These are phyloP conservation scores for Dipodascus albidus DNA, from an alignment of 805 yeast species.

Conservation along the genomic window DNA sequence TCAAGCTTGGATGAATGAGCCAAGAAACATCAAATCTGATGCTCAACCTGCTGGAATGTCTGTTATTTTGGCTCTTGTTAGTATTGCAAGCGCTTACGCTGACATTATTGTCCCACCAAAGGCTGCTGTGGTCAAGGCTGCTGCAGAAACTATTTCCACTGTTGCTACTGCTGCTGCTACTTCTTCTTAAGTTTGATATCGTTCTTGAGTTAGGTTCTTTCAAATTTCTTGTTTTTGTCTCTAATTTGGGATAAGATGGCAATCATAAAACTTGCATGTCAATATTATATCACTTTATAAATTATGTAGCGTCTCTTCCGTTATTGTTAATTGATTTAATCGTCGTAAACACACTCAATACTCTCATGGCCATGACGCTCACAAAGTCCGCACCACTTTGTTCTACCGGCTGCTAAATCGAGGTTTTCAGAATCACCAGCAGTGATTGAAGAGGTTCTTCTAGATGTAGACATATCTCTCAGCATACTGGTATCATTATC, in stretches of 20 bases:
- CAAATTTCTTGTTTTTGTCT: too few relatives aligned
- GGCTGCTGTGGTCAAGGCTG: constrained; percentile 6
- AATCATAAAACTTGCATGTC: neutral
- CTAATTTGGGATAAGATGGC: too few relatives aligned
- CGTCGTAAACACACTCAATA: constrained; percentile 77
- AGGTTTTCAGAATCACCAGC: constrained; percentile 26
- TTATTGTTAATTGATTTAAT: too few relatives aligned
- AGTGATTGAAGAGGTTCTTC: constrained; percentile 1
- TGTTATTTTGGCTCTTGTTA: constrained; percentile 15
- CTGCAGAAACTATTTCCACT: constrained; percentile 2
- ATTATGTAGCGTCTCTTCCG: neutral
- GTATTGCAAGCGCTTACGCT: constrained; percentile 23
- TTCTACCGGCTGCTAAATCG: constrained; percentile 67
- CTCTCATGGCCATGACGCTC: constrained; percentile 85
- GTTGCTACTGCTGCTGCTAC: constrained; percentile 5
- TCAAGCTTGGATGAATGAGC: constrained; percentile 24
- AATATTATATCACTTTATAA: neutral
- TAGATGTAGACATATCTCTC: constrained; percentile 3
- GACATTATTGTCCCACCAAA: constrained; percentile 24
- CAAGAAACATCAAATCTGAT: constrained; percentile 10
- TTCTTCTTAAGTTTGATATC: neutral
- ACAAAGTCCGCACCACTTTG: constrained; percentile 86
- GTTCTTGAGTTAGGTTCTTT: too few relatives aligned
- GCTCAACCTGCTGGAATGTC: constrained; percentile 5
- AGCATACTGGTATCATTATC: constrained; percentile 1